Evolutionary conservation across 257 asterid genomes (phyloP).

Genomic region (Petunia secreta): DNA sequence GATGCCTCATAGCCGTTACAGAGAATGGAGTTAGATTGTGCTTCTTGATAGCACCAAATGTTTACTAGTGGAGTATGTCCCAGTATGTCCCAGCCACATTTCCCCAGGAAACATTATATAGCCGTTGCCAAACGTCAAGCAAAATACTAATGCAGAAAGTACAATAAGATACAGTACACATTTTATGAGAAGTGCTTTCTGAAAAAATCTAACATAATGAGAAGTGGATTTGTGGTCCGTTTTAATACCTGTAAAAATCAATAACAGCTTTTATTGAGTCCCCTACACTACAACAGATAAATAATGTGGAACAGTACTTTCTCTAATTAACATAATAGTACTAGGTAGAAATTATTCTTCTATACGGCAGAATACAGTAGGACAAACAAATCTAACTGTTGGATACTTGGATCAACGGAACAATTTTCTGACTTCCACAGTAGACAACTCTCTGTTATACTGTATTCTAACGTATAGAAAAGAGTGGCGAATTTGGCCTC

Average conservation of each 20-base stretch:
- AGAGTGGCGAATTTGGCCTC: background rate
- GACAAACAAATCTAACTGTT: background rate
- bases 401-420: background rate
- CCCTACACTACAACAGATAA: background rate
- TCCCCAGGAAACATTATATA: background rate
- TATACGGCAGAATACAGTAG: constrained; percentile 10
- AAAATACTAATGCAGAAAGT: background rate
- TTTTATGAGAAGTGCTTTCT: background rate
- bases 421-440: background rate
- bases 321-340: background rate
- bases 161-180: background rate
- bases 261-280: background rate
- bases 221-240: background rate
- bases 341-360: background rate
- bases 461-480: background rate
- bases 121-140: background rate
- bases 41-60: constrained; percentile 3
- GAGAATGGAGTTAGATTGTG: constrained; percentile 12
- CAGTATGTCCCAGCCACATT: background rate
- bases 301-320: background rate
- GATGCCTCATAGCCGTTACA: background rate
- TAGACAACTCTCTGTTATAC: background rate
- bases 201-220: no score
- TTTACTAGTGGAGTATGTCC: background rate
- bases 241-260: background rate